Evolutionary conservation across 495 filamentous ascomycete species (phyloP).

Genomic region (Amphirosellinia nigrospora): DNA sequence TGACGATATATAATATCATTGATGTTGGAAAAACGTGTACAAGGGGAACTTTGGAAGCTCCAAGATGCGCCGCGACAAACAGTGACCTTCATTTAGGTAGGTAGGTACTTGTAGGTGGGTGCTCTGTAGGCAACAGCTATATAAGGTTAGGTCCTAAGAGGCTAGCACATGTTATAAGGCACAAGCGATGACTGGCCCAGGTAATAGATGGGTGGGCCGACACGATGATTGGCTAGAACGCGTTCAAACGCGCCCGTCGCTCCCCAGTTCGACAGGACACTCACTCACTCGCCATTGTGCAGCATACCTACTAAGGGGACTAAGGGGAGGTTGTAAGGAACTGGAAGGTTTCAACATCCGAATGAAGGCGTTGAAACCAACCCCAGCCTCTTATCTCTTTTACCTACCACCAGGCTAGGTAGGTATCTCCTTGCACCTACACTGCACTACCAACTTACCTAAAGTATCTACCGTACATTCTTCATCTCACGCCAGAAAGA

Average conservation of each 20-base stretch:
- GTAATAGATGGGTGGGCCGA: neutral
- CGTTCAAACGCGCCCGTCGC: constrained; percentile 8
- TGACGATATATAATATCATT: neutral
- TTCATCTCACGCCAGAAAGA: neutral
- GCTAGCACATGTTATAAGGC: neutral
- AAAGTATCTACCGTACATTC: neutral
- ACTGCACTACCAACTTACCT: too few relatives aligned
- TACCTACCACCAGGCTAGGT: neutral
- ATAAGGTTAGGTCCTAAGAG: too few relatives aligned
- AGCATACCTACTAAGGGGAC: too few relatives aligned
- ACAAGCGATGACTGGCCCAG: neutral
- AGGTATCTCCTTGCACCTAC: too few relatives aligned
- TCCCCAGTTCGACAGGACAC: constrained; percentile 16
- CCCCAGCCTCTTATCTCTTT: constrained; percentile 4
- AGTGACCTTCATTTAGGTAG: neutral
- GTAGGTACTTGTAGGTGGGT: too few relatives aligned
- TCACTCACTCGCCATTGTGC: neutral
- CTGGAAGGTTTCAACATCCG: constrained; percentile 6
- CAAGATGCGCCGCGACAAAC: neutral
- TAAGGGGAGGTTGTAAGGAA: neutral
- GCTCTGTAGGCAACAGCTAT: too few relatives aligned
- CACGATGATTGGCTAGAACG: constrained; percentile 13
- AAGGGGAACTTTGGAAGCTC: neutral
- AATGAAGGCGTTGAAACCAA: constrained; percentile 11
- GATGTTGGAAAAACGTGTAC: neutral